Evolutionary conservation across 306 rosid genomes (phyloP).

Genomic region (Glycine latifolia): DNA sequence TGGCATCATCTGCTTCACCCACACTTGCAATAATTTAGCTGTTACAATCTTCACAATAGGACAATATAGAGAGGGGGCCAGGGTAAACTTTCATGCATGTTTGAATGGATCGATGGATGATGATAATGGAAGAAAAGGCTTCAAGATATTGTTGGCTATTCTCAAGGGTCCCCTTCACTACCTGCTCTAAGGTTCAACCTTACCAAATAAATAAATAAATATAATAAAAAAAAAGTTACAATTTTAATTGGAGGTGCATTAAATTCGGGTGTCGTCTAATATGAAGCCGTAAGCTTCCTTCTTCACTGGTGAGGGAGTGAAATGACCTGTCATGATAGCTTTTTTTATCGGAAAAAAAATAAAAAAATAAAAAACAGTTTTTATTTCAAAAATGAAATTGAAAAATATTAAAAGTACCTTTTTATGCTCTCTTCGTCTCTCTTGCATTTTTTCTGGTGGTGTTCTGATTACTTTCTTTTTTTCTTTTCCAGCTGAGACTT

Average conservation of each 20-base stretch:
- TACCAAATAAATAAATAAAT: neutral
- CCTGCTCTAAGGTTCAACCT: neutral
- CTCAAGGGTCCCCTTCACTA: conserved; percentile 4
- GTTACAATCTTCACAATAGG: conserved; percentile 26
- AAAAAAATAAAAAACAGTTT: no score
- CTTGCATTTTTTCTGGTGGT: no score
- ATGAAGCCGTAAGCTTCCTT: no score
- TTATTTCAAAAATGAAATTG: no score
- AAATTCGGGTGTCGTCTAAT: neutral
- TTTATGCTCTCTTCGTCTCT: no score
- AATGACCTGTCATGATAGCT: no score
- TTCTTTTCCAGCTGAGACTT: no score
- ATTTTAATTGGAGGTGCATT: conserved; percentile 47
- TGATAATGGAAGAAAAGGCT: neutral
- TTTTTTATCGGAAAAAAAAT: no score
- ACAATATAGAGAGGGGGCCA: neutral
- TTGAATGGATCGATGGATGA: neutral
- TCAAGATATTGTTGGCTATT: conserved; percentile 35
- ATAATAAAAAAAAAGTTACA: neutral
- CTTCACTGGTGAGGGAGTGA: no score
- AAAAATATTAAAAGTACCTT: no score
- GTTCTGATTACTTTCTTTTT: no score
- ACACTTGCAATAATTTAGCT: conserved; percentile 36
- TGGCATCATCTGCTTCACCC: conserved; percentile 22
- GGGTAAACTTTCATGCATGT: neutral